phyloP scores from a whole-genome alignment of 148 eudicot species.

The Rhododendron vialii region DNA sequence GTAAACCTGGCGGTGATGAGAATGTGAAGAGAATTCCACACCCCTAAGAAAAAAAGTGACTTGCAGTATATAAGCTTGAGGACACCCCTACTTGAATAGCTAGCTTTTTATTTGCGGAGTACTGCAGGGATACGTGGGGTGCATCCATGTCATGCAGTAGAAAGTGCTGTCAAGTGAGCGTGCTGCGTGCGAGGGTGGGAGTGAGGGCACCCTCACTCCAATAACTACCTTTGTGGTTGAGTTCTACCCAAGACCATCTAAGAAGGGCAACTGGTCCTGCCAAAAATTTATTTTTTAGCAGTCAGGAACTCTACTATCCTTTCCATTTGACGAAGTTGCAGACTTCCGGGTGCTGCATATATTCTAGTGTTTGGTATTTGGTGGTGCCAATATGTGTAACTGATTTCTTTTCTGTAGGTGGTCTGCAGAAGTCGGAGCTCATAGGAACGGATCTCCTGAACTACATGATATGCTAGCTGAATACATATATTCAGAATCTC shows the following conservation, averaged over 20 bases:
- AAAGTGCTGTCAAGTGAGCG: neutral
- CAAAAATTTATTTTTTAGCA: neutral
- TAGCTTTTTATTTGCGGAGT: neutral
- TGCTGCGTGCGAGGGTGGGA: neutral
- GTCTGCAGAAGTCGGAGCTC: conserved; percentile 79
- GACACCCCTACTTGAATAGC: neutral
- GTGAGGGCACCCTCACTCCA: neutral
- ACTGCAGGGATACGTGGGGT: neutral
- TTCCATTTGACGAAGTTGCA: neutral
- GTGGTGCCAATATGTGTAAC: neutral
- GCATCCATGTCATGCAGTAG: neutral
- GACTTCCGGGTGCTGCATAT: neutral
- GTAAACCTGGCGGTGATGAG: neutral
- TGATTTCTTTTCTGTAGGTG: conserved; percentile 46
- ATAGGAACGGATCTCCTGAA: conserved; percentile 68
- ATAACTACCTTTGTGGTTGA: neutral
- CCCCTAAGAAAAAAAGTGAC: neutral
- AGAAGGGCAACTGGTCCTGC: neutral
- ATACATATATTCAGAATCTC: conserved; percentile 82
- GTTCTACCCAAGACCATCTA: neutral
- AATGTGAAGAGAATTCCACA: neutral
- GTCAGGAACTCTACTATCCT: neutral
- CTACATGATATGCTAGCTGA: conserved; percentile 92
- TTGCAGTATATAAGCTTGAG: neutral
- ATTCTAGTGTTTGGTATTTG: neutral